Base-by-base conservation (phyloP, 768 basidiomycete genomes). In the Tylopilus intermedius region DNA sequence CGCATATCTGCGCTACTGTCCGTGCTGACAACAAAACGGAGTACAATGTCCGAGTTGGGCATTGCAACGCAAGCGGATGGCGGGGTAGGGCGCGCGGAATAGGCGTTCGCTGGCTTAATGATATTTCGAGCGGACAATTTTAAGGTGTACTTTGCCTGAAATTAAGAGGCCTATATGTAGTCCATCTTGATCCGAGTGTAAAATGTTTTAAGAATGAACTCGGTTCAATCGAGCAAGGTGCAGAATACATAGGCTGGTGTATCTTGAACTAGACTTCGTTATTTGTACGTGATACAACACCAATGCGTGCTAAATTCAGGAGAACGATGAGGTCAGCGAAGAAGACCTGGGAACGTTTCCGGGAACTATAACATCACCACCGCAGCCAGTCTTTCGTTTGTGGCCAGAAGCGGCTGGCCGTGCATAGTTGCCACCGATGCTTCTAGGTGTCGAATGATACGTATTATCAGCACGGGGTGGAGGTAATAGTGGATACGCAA, bases 1-100 rank as follows among this genome's bases (percentile, higher is more conserved):
- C 80, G 78, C 54, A 70, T 62, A 62, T 80, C 76, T 8, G 60
- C 45, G 30, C 62, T 63, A 7, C 56, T 42, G 21, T 66, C 63
- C 27, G 61, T 58, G 22, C 70, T 58, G 52, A 65, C 72, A 9
- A 64, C 59, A 55, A 79, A 73, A 7, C 66, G 70, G 42, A 80
- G 67, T 43, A 70, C 54, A 54, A 75, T 56, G 57, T 75, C 72
- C 53, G 64, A 61, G n/a, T 62, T 55, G 39, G 68, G 35, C 70
- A 74, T 69, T 5, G 13, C 39, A 35, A 40, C n/a, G n/a, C 10
- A 45, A 41, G 41, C 22, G 39, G n/a, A 32, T 38, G 8, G 43
- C 3, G 27, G 29, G 22, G 40, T 7, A n/a, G 38, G 37, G 27
- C 14, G 45, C n/a, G 24, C 15, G 8, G 44, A 39, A 49, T 18